A percentile compares a stretch with the other conserved stretches of the same genome.
phyloP scores from a whole-genome alignment of 345 rosid genomes.

The Acer saccharum region DNA sequence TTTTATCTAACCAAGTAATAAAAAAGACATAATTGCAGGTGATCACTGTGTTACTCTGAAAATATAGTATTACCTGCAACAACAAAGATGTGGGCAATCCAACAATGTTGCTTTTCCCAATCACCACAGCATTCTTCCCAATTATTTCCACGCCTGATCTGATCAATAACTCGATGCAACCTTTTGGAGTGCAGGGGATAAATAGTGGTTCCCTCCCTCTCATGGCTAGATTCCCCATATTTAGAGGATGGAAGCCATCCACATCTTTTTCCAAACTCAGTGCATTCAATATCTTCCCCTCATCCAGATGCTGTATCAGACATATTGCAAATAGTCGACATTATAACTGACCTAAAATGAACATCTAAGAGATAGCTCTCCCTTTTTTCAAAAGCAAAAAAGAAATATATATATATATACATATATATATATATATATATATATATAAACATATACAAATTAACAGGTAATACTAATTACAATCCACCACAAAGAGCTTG shows the following conservation, averaged over 20 bases:
- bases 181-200: conserved; percentile 88
- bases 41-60: background rate
- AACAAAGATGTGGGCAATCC: conserved; percentile 82
- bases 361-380: background rate
- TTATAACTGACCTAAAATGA: background rate
- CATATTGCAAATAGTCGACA: conserved; percentile 6
- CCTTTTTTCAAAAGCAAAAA: background rate
- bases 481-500: background rate
- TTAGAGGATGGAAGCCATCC: conserved; percentile 84
- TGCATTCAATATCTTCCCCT: conserved; percentile 65
- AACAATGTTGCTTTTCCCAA: conserved; percentile 92
- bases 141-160: conserved; percentile 72
- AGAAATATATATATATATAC: too few species aligned
- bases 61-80: conserved; percentile 63
- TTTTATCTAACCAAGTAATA: background rate
- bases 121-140: conserved; percentile 83
- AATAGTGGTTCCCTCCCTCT: conserved; percentile 89
- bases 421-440: too few species aligned
- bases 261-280: conserved; percentile 84
- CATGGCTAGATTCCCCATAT: conserved; percentile 93
- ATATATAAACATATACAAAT: too few species aligned
- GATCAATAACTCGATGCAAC: conserved; percentile 76
- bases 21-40: conserved; percentile 1
- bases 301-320: conserved; percentile 80
- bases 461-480: too few species aligned